Base-by-base conservation (phyloP, 495 filamentous ascomycete species). In the Aeminium ludgeri region DNA sequence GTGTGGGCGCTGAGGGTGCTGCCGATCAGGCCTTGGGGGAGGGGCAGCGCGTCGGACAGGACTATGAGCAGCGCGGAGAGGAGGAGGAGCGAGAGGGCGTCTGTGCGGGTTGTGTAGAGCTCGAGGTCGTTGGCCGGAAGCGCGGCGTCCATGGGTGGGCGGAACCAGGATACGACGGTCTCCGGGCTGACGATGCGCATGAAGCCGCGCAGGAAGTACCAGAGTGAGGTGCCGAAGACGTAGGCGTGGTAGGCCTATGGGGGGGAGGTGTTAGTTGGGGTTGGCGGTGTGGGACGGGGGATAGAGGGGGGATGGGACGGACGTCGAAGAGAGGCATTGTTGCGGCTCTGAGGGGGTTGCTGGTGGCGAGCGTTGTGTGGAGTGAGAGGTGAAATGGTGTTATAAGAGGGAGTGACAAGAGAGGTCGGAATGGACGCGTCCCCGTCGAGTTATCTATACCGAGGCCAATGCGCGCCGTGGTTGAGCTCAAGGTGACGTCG, bases 91-190 rank as follows among this genome's bases (percentile, higher is more conserved):
- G 42, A 42, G 39, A 42, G 50, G 42, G 42, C 50, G 34, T 53
- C 50, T 18, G 43, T 53, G 34, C 50, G 39, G 43, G 48, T 49
- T 16, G 40, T 53, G 43, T 53, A 53, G 46, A 53, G 34, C 29
- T 53, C 50, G 34, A 53, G 50, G 41, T 53, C 35, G 30, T 44
- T 48, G 15, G 42, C 18, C 10, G 30, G 16, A 4, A 23, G 7
- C 30, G 31, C 11, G 23, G 6, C 29, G 20, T 34, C 20, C 17
- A 28, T 28, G 31, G 38, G 45, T 3, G 46, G 45, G 23, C 44
- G 35, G 40, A 51, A 51, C 43, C 50, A 53, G 4, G n/a, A 16
- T 13, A 45, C 40, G 3, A 53, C 50, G 5, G 27, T 45, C 4
- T 11, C 30, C 0, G 46, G 50, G 36, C 45, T 29, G 35, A 49